Conservation (phyloP, 805 yeast species). For the Cyberlindnera maclurae region DNA sequence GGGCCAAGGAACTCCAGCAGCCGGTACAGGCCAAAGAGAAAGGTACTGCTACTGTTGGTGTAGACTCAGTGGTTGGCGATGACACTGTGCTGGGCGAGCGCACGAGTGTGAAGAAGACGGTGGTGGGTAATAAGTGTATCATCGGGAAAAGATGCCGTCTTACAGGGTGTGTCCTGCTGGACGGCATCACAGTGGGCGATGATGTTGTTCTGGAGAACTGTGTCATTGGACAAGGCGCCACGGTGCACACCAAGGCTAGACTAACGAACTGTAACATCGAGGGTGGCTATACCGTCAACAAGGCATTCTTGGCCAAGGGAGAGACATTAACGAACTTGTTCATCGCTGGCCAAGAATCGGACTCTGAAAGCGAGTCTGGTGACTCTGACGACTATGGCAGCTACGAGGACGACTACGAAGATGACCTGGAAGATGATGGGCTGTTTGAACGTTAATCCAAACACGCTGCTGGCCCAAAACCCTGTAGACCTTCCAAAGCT, state of each 20-base stretch:
- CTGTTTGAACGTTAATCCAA: conserved; percentile 48
- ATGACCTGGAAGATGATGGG: conserved; percentile 46
- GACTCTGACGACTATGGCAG: conserved; percentile 32
- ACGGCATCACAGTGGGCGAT: conserved; percentile 67
- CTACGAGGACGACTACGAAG: conserved; percentile 23
- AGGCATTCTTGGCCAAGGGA: conserved; percentile 46
- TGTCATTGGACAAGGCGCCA: conserved; percentile 66
- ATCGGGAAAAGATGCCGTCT: conserved; percentile 85
- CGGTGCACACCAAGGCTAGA: conserved; percentile 55
- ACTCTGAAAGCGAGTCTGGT: conserved; percentile 23
- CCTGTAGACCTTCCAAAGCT: too few relatives aligned
- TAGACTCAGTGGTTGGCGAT: conserved; percentile 74
- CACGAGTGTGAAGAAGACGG: conserved; percentile 80
- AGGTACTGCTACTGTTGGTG: conserved; percentile 62
- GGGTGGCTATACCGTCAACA: conserved; percentile 61
- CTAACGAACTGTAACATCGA: conserved; percentile 82
- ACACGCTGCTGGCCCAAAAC: too few relatives aligned
- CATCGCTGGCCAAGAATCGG: conserved; percentile 21
- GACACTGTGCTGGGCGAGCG: conserved; percentile 67
- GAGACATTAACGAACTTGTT: conserved; percentile 42
- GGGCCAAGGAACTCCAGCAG: conserved; percentile 36
- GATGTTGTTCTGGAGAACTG: conserved; percentile 76
- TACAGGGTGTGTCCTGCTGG: conserved; percentile 76
- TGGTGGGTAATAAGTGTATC: conserved; percentile 64
- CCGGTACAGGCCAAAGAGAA: conserved; percentile 26